phyloP scores from a whole-genome alignment of 345 rosid genomes.

The Eucalyptus guilfoylei region DNA sequence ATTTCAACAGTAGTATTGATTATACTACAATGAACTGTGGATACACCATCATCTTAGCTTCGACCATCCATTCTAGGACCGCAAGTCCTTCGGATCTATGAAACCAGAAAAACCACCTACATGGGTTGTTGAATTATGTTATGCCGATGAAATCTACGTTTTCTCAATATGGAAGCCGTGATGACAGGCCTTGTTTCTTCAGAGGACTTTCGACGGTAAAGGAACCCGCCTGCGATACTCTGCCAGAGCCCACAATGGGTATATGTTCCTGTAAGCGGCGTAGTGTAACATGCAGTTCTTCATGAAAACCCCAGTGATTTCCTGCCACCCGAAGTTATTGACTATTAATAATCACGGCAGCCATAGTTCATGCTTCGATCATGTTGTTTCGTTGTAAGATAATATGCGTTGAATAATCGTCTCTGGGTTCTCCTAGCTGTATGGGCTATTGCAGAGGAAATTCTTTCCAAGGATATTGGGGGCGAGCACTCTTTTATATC shows the following conservation, averaged over 20 bases:
- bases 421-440: neutral
- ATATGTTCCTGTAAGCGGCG: slow-evolving; percentile 21
- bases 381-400: neutral
- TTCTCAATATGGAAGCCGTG: neutral
- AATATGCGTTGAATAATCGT: neutral
- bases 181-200: neutral
- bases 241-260: slow-evolving; percentile 38
- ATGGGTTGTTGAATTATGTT: neutral
- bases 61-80: neutral
- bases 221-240: slow-evolving; percentile 13
- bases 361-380: neutral
- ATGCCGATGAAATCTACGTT: neutral
- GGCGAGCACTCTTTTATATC: neutral
- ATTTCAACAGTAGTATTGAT: neutral
- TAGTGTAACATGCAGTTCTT: slow-evolving; percentile 36
- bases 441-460: neutral
- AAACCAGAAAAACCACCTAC: neutral
- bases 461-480: neutral
- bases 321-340: slow-evolving; percentile 1
- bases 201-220: neutral
- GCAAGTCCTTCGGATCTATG: neutral
- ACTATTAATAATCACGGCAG: neutral
- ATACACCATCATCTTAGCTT: neutral
- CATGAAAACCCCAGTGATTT: slow-evolving; percentile 25
- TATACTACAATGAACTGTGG: neutral